phyloP scores from a whole-genome alignment of 306 rosid genomes.

The Dalbergia oliveri region DNA sequence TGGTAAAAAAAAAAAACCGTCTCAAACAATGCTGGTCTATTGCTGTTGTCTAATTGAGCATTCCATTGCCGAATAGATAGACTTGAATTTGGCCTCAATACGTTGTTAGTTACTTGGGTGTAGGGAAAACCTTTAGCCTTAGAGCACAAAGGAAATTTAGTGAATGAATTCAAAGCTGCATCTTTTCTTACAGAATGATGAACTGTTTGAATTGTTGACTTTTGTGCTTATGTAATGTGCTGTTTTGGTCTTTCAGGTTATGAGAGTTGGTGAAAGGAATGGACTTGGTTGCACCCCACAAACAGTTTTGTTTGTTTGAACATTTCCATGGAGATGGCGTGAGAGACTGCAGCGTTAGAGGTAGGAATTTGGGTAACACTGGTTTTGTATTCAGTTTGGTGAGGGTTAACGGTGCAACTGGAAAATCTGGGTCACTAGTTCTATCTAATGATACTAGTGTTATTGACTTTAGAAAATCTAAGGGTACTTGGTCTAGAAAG shows the following conservation, averaged over 20 bases:
- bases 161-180: not conserved
- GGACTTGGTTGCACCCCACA: conserved; percentile 56
- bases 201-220: not conserved
- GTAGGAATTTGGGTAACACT: conserved; percentile 39
- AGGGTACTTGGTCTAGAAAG: conserved; percentile 39
- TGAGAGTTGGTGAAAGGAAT: conserved; percentile 39
- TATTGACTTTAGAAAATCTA: conserved; percentile 38
- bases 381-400: conserved; percentile 21
- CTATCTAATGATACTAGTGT: conserved; percentile 32
- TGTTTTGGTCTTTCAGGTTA: not conserved
- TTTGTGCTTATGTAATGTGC: not conserved
- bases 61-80: too few relatives aligned
- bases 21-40: too few relatives aligned
- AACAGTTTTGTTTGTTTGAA: conserved; percentile 61
- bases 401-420: conserved; percentile 43
- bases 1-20: too few relatives aligned
- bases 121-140: not conserved
- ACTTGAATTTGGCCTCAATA: too few relatives aligned
- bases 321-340: conserved; percentile 39
- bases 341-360: conserved; percentile 42
- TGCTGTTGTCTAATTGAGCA: too few relatives aligned
- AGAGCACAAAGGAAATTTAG: not conserved
- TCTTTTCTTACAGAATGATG: not conserved
- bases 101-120: too few relatives aligned
- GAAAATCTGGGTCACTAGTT: conserved; percentile 46